A percentile compares a stretch with the other conserved stretches of the same genome.
Evolutionary conservation across 1,284 basidiomycete genomes (phyloP).

Genomic region (Heterobasidion parviporum): DNA sequence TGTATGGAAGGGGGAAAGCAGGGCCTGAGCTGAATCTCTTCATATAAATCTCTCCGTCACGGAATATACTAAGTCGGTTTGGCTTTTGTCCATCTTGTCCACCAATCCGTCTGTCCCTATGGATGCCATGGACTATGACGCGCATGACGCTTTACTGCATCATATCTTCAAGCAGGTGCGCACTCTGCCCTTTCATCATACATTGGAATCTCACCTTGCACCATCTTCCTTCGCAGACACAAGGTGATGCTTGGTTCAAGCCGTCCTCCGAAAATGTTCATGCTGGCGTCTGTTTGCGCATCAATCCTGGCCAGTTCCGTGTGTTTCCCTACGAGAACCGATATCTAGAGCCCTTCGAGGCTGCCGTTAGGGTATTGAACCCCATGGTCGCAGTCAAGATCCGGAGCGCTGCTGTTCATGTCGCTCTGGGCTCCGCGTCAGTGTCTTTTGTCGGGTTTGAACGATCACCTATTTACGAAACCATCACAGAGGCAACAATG

Average conservation of each 20-base stretch:
- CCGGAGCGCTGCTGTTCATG: slow-evolving; percentile 76
- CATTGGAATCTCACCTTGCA: not conserved
- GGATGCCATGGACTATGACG: slow-evolving; percentile 59
- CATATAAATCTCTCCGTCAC: no score
- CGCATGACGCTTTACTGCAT: slow-evolving; percentile 63
- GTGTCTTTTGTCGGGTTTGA: slow-evolving; percentile 20
- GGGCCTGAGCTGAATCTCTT: no score
- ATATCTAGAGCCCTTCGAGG: slow-evolving; percentile 59
- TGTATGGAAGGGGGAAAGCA: no score
- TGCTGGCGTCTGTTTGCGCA: slow-evolving; percentile 60
- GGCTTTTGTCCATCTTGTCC: no score
- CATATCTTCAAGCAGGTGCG: slow-evolving; percentile 46
- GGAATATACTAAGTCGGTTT: no score
- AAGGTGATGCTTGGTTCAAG: slow-evolving; percentile 71
- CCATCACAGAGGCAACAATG: slow-evolving; percentile 18
- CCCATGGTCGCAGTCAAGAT: slow-evolving; percentile 77
- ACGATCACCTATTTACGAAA: no score
- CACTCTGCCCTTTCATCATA: slow-evolving; percentile 11
- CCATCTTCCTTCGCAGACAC: slow-evolving; percentile 33
- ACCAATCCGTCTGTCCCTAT: not conserved
- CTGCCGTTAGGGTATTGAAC: slow-evolving; percentile 62
- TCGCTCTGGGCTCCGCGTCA: slow-evolving; percentile 60
- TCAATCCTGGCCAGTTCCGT: slow-evolving; percentile 53
- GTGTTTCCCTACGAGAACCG: slow-evolving; percentile 62
- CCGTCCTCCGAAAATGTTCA: slow-evolving; percentile 64